Evolutionary conservation across 768 basidiomycete species (phyloP).

Genomic region (Mrakia frigida): DNA sequence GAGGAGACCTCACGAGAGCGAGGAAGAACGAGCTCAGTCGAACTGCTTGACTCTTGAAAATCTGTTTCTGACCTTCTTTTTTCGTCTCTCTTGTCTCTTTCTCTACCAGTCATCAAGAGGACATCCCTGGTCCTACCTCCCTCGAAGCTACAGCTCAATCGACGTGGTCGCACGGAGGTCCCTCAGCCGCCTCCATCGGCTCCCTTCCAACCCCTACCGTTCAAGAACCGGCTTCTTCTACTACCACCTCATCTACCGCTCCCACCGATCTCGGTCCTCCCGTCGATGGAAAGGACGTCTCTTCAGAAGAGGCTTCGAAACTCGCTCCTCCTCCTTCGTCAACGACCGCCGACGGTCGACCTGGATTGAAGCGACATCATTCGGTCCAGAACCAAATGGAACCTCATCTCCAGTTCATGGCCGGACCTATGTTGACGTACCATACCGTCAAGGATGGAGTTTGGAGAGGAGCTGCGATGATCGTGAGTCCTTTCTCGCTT

Average conservation of each 20-base stretch:
- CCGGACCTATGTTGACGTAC: conserved; percentile 60
- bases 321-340: background rate
- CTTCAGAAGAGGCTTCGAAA: background rate
- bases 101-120: background rate
- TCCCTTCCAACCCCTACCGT: background rate
- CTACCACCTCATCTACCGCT: background rate
- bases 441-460: conserved; percentile 77
- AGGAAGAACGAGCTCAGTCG: background rate
- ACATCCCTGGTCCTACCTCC: conserved; percentile 22
- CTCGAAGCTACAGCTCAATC: conserved; percentile 16
- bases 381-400: conserved; percentile 20
- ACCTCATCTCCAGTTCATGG: conserved; percentile 32
- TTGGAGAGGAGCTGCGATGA: conserved; percentile 78
- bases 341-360: background rate
- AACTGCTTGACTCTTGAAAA: no score
- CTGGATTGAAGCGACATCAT: conserved; percentile 18
- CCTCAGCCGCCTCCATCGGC: background rate
- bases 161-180: conserved; percentile 18
- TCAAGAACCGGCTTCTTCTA: background rate
- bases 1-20: no score
- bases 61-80: background rate
- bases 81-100: background rate
- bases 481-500: conserved; percentile 46
- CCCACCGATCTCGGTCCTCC: background rate
- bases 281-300: background rate